Conservation (phyloP, 768 basidiomycete genomes). For the Favolaschia claudopus region DNA sequence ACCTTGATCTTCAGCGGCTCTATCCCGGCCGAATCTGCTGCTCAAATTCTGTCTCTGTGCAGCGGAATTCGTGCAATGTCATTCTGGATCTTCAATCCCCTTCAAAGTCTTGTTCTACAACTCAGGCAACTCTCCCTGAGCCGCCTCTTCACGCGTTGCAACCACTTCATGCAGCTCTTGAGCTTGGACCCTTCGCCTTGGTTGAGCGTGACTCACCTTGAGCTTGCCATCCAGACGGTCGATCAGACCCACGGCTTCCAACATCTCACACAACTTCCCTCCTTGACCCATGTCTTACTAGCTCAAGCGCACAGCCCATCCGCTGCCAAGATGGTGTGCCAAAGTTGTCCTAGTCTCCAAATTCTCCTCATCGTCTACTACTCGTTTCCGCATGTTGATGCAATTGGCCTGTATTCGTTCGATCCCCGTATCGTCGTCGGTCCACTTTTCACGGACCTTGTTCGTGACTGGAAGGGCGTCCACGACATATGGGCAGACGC, state of each 20-base stretch:
- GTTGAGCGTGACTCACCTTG: constrained; percentile 3
- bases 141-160: background rate
- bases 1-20: background rate
- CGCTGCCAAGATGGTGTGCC: background rate
- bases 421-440: background rate
- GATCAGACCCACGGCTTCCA: background rate
- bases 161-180: background rate
- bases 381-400: too few relatives aligned
- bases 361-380: background rate
- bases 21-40: background rate
- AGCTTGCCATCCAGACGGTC: background rate
- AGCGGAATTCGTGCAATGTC: background rate
- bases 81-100: background rate
- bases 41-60: constrained; percentile 2
- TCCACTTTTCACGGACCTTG: too few relatives aligned
- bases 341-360: background rate
- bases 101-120: background rate
- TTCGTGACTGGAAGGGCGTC: constrained; percentile 1
- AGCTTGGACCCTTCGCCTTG: background rate
- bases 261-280: background rate
- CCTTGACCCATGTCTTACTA: constrained; percentile 5
- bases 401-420: background rate
- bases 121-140: background rate
- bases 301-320: too few relatives aligned
- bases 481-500: constrained; percentile 1